phyloP scores from a whole-genome alignment of 2,329 filamentous ascomycete genomes.

The Sarocladiaceae sp. region DNA sequence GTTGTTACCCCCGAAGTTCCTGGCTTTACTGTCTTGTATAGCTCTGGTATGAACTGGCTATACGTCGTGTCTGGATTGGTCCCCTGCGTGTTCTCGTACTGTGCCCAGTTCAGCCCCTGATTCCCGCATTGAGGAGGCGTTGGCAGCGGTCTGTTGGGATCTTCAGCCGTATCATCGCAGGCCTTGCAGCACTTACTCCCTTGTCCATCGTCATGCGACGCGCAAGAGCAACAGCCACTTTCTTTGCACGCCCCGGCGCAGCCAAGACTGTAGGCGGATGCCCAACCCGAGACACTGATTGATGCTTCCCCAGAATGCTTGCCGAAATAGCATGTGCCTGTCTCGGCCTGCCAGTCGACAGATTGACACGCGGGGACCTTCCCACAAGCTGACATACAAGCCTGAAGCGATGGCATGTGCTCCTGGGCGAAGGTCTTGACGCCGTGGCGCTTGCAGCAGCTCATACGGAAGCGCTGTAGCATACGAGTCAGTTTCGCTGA shows the following conservation, averaged over 20 bases:
- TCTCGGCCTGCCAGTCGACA: background rate
- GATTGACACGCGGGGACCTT: background rate
- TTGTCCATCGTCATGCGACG: background rate
- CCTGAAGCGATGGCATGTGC: background rate
- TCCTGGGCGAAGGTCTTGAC: background rate
- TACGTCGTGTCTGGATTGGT: background rate
- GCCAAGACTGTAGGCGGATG: background rate
- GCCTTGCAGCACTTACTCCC: background rate
- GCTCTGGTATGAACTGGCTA: slow-evolving; percentile 2
- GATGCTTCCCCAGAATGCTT: background rate
- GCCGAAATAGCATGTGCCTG: background rate
- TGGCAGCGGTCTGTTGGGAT: background rate
- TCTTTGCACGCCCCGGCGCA: background rate
- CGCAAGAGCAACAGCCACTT: background rate
- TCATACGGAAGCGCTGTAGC: background rate
- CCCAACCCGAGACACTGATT: background rate
- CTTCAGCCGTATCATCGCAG: background rate
- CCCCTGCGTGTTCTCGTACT: slow-evolving; percentile 1
- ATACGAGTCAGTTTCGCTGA: background rate
- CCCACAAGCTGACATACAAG: background rate
- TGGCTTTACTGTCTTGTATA: background rate
- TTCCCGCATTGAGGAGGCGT: slow-evolving; percentile 1
- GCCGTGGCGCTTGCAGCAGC: slow-evolving; percentile 3
- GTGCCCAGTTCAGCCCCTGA: background rate
- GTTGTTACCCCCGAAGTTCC: background rate